Base-by-base conservation (phyloP, 805 yeast genomes). In the Spencermartinsiella europaea region DNA sequence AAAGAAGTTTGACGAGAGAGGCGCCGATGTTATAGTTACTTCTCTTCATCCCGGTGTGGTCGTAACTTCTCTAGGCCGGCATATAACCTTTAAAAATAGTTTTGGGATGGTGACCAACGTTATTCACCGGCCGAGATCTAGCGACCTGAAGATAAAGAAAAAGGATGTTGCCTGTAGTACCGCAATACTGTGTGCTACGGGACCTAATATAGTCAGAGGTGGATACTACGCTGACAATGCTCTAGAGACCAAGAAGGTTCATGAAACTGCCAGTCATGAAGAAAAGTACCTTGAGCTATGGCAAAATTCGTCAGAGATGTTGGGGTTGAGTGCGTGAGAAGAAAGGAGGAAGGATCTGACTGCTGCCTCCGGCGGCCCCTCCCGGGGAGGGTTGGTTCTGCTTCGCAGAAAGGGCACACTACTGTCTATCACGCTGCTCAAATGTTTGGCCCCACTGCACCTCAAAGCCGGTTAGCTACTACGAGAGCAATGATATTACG, bases 31-130 rank as follows among this genome's bases (percentile, higher is more conserved):
- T 20, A 47, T 50, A 15, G 34, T 49, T 12, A 36, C 31, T 3
- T 15, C 42, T 7, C 16, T 47, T 10, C 54, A 50, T 28, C 54
- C 54, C 3, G 54, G 54, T 4, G 46, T 10, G 8, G 34, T 48
- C 21, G 34, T 8, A 4, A 22, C 42, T 7, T 5, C n/a, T 34
- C 42, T 38, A 12, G 33, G 17, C 8, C n/a, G 34, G 5, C 31
- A 38, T 38, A 7, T 22, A 10, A 34, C 20, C 16, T n/a, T 37
- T 5, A 15, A 22, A 25, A 17, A 7, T 21, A 16, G 14, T 5
- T 8, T 25, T 34, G 22, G 2, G n/a, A 2, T 12, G 36, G 4
- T 12, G 14, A 21, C 20, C 39, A 2, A 27, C 15, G 4, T 8
- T 21, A 5, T 25, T 25, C 5, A n/a, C 44, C 15, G 22, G 15